Percentiles rank a stretch among this genome's conserved stretches.
phyloP scores from a whole-genome alignment of 2,329 filamentous ascomycete genomes.

The Penicillium sp. region DNA sequence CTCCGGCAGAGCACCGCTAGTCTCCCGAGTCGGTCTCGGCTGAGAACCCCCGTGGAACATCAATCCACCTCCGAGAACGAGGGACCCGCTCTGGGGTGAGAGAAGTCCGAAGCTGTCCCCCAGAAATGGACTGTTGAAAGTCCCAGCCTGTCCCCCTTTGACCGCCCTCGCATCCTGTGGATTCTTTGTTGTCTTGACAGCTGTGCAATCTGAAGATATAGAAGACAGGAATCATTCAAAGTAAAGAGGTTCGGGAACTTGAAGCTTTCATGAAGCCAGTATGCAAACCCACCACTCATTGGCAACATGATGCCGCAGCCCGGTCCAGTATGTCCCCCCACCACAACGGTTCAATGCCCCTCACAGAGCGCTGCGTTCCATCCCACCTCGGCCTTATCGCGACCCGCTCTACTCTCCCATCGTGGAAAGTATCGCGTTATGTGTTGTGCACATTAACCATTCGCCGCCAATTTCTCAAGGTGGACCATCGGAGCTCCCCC shows the following conservation, averaged over 20 bases:
- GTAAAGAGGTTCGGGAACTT: background rate
- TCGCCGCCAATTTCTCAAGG: conserved; percentile 1
- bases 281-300: no score
- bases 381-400: conserved; percentile 1
- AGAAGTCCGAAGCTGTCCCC: background rate
- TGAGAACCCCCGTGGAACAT: background rate
- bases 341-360: conserved; percentile 9
- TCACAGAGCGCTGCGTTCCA: conserved; percentile 6
- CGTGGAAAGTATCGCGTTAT: conserved; percentile 23
- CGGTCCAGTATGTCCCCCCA: background rate
- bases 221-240: no score
- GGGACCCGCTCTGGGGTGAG: conserved; percentile 1
- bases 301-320: no score
- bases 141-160: background rate
- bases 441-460: conserved; percentile 14
- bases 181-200: background rate
- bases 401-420: conserved; percentile 10
- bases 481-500: conserved; percentile 9
- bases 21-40: background rate
- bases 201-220: background rate
- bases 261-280: no score
- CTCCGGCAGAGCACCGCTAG: background rate
- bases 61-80: background rate
- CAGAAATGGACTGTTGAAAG: background rate
- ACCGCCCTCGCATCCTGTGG: background rate